Base-by-base conservation (phyloP, 768 basidiomycete genomes). In the Boletellus ananas region DNA sequence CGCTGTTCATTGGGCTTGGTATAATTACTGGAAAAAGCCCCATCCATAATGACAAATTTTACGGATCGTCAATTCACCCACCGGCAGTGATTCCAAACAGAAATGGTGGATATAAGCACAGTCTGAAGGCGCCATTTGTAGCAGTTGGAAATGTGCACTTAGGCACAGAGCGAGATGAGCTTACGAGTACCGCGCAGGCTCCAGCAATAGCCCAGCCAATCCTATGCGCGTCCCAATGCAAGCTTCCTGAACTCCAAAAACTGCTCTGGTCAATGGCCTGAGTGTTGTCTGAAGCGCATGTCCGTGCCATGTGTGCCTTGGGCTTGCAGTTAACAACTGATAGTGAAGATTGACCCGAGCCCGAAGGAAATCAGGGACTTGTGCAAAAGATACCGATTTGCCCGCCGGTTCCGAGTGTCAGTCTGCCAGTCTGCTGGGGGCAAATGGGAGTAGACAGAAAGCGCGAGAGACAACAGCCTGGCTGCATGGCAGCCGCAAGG, bases 181-280 rank as follows among this genome's bases (percentile, higher is more conserved):
- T 47, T 56, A 87, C 85, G 29, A 80, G 36, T 35, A 67, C 63
- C 3, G 87, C 69, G 57, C 81, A 84, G 14, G 71, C 76, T 23
- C 87, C 87, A 14, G 85, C 78, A 48, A 89, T 73, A 9, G 83
- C 74, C 87, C 87, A 89, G 43, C 87, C 87, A 63, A 87, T 81
- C 57, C 79, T 72, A 68, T 84, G 83, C 13, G 68, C 58, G 53
- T 80, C 76, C 84, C 83, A 86, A 58, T 84, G 71, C 18, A 77
- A 44, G 11, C 76, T 74, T 34, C 74, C 70, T 0, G 71, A 56
- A 58, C 70, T 69, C 86, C 85, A 88, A 62, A 88, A 88, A 10
- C 67, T 70, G 40, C 74, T 72, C 62, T 88, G 82, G 65, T 88
- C 85, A 23, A 79, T 59, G 1, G 51, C 63, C 21, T 65, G 52